phyloP scores from a whole-genome alignment of 1,284 basidiomycete species.

The Ganoderma lucidum region DNA sequence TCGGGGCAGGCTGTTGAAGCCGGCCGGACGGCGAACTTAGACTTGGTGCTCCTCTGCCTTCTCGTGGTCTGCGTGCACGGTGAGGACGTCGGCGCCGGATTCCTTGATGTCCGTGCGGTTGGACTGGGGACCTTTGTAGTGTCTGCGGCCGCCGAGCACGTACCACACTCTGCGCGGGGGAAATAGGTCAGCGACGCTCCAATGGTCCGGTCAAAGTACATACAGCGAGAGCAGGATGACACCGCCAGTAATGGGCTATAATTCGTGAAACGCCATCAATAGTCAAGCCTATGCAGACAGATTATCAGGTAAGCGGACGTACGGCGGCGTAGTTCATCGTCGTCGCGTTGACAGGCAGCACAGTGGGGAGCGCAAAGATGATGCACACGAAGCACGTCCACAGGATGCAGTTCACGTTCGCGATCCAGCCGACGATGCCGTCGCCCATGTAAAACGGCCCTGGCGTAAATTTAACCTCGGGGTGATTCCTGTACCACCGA shows the following conservation, averaged over 20 bases:
- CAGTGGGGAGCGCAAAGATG: slow-evolving; percentile 78
- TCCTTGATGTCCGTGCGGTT: slow-evolving; percentile 29
- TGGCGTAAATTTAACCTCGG: slow-evolving; percentile 86
- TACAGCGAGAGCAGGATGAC: slow-evolving; percentile 47
- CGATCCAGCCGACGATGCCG: slow-evolving; percentile 69
- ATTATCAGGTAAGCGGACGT: slow-evolving; percentile 8
- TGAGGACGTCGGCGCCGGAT: slow-evolving; percentile 20
- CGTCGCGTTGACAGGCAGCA: slow-evolving; percentile 68
- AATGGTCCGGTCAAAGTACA: slow-evolving; percentile 19
- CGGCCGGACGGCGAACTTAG: slow-evolving; percentile 9
- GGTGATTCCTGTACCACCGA: slow-evolving; percentile 79
- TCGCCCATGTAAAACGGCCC: slow-evolving; percentile 91
- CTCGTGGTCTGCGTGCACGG: slow-evolving; percentile 12
- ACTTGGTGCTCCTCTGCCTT: slow-evolving; percentile 21
- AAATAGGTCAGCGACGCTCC: slow-evolving; percentile 1
- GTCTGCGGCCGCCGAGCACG: slow-evolving; percentile 36
- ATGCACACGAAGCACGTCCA: slow-evolving; percentile 78
- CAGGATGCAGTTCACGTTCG: slow-evolving; percentile 71
- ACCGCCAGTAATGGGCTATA: slow-evolving; percentile 47
- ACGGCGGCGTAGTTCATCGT: slow-evolving; percentile 85
- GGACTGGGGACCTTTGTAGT: slow-evolving; percentile 42
- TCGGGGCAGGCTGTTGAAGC: slow-evolving; percentile 27
- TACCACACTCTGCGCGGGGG: slow-evolving; percentile 36
- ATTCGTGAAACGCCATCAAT: background rate
- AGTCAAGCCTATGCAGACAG: background rate